phyloP scores from a whole-genome alignment of 2,329 filamentous ascomycete genomes.

The Stenocarpella maydis region DNA sequence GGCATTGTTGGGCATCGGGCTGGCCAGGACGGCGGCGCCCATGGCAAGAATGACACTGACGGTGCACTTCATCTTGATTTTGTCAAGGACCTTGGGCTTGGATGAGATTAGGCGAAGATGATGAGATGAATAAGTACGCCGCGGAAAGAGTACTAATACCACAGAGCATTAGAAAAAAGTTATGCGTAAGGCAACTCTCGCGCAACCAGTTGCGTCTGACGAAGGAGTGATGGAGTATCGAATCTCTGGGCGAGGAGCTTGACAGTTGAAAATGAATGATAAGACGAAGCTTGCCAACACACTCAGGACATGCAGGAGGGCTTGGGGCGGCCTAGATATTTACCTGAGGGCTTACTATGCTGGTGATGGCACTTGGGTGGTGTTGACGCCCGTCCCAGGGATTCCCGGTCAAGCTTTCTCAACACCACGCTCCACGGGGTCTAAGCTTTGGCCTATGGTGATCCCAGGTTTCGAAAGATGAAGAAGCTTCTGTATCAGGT shows the following conservation, averaged over 20 bases:
- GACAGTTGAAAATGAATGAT: background rate
- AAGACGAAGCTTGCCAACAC: constrained; percentile 1
- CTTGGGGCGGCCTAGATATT: background rate
- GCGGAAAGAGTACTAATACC: background rate
- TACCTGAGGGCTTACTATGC: background rate
- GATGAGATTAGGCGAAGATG: background rate
- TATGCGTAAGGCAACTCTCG: background rate
- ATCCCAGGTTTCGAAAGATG: background rate
- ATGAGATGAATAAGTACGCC: background rate
- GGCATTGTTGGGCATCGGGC: constrained; percentile 6
- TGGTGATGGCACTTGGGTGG: background rate
- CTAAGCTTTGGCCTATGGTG: background rate
- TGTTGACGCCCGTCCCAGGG: no score
- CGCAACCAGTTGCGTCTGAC: constrained; percentile 12
- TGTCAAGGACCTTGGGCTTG: background rate
- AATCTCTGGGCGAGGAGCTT: background rate
- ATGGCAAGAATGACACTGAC: constrained; percentile 14
- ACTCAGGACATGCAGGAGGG: background rate
- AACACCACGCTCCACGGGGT: background rate
- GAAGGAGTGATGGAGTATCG: background rate
- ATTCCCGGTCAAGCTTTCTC: background rate
- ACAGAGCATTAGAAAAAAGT: background rate
- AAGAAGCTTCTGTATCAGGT: constrained; percentile 13
- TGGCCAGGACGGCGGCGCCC: constrained; percentile 7
- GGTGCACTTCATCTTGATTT: constrained; percentile 22